Percentiles rank a stretch among this genome's conserved stretches.
Evolutionary conservation across 2,329 filamentous ascomycete genomes (phyloP).

Genomic region (Colletotrichum sojae): DNA sequence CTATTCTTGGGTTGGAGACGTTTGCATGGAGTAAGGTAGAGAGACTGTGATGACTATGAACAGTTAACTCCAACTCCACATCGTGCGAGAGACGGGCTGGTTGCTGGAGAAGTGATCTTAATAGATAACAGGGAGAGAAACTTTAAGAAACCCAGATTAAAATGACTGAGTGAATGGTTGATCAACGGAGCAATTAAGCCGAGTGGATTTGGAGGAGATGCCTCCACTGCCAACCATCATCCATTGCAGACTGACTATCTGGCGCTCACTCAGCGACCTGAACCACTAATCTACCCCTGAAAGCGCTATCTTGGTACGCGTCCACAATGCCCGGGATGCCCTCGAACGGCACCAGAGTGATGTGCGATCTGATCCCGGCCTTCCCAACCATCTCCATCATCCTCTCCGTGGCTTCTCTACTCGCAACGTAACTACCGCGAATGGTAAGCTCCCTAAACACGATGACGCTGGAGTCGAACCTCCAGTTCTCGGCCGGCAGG

Average conservation of each 20-base stretch:
- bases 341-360: constrained; percentile 47
- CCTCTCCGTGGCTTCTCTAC: constrained; percentile 45
- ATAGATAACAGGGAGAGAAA: too few species aligned
- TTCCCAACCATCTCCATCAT: constrained; percentile 51
- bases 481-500: constrained; percentile 49
- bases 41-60: too few species aligned
- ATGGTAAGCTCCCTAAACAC: constrained; percentile 50
- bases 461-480: constrained; percentile 49
- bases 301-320: constrained; percentile 46
- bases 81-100: too few species aligned
- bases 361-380: constrained; percentile 45
- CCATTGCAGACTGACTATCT: too few species aligned
- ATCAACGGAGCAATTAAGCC: too few species aligned
- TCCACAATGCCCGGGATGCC: constrained; percentile 47
- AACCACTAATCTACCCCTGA: constrained; percentile 50
- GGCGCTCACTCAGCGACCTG: constrained; percentile 36
- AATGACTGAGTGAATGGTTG: too few species aligned
- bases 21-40: too few species aligned
- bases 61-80: too few species aligned
- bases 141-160: too few species aligned
- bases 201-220: neutral
- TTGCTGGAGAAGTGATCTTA: too few species aligned
- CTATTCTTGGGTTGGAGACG: too few species aligned
- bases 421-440: constrained; percentile 51
- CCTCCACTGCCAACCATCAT: neutral